These are phyloP conservation scores for Ostreobium quekettii DNA, from an alignment of 139 green algal genomes.

Conservation along the genomic window DNA sequence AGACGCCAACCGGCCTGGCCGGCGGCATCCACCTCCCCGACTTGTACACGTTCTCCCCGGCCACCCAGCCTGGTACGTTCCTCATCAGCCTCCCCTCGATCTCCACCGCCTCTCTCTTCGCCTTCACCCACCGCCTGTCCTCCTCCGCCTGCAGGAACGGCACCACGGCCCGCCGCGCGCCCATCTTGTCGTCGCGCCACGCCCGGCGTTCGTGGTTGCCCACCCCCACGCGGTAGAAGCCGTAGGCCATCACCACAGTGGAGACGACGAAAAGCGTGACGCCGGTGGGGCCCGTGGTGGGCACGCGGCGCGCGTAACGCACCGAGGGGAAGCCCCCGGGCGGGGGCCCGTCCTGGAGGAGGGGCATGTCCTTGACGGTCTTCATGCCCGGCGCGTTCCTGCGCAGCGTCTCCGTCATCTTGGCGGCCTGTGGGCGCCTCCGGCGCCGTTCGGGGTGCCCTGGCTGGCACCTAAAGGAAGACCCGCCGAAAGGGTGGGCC, in stretches of 20 bases:
- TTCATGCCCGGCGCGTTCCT: constrained; percentile 73
- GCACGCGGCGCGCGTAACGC: constrained; percentile 73
- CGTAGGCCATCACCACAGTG: constrained; percentile 70
- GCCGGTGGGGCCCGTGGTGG: constrained; percentile 75
- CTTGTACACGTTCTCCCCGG: constrained; percentile 18
- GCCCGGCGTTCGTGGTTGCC: not conserved
- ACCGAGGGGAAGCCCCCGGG: constrained; percentile 83
- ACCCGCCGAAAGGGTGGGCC: no score
- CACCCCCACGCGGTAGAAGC: constrained; percentile 65
- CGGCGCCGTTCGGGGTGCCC: no score
- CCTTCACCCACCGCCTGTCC: constrained; percentile 44
- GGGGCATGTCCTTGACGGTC: constrained; percentile 83
- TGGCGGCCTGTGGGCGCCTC: constrained; percentile 20
- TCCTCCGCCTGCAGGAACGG: constrained; percentile 72
- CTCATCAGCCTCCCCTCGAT: constrained; percentile 30
- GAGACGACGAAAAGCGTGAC: constrained; percentile 74
- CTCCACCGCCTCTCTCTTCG: constrained; percentile 3
- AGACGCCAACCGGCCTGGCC: not conserved
- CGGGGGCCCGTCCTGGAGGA: constrained; percentile 79
- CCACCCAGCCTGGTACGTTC: constrained; percentile 19
- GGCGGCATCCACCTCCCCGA: constrained; percentile 10
- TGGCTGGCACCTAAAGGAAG: no score
- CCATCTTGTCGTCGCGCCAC: constrained; percentile 35
- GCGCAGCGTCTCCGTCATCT: constrained; percentile 74
- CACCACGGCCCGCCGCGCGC: constrained; percentile 37